A percentile compares a stretch with the other conserved stretches of the same genome.
Conservation (phyloP, 345 rosid genomes). For the Acer campestre region DNA sequence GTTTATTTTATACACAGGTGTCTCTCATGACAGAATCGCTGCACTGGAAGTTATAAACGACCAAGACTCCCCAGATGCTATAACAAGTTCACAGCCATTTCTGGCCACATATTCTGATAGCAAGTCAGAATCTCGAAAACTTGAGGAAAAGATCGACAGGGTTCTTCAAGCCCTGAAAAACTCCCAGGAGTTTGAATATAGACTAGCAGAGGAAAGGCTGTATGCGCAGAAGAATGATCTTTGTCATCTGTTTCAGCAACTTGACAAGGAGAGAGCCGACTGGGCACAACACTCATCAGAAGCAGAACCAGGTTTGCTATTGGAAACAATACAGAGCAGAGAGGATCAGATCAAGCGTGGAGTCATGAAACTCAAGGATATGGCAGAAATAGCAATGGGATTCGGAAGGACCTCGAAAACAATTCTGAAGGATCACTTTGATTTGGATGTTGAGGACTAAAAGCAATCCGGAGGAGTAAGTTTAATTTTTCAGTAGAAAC, state of each 20-base stretch:
- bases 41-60: slow-evolving; percentile 26
- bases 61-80: slow-evolving; percentile 34
- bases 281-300: slow-evolving; percentile 32
- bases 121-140: slow-evolving; percentile 48
- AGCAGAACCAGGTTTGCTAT: slow-evolving; percentile 32
- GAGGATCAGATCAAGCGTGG: slow-evolving; percentile 61
- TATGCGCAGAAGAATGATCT: slow-evolving; percentile 62
- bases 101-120: slow-evolving; percentile 42
- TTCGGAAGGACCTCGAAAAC: slow-evolving; percentile 65
- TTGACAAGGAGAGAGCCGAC: slow-evolving; percentile 67
- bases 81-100: slow-evolving; percentile 21
- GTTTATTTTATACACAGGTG: slow-evolving; percentile 29
- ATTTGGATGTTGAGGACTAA: slow-evolving; percentile 41
- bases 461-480: background rate
- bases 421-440: slow-evolving; percentile 55
- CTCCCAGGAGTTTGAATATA: slow-evolving; percentile 67
- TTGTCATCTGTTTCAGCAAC: slow-evolving; percentile 55
- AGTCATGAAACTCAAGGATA: slow-evolving; percentile 55
- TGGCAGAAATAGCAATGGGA: slow-evolving; percentile 74
- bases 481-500: too few species aligned
- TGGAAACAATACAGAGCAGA: slow-evolving; percentile 49
- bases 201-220: slow-evolving; percentile 63
- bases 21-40: slow-evolving; percentile 35
- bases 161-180: slow-evolving; percentile 56
- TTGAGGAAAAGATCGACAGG: slow-evolving; percentile 62